Percentiles rank a stretch among this genome's conserved stretches.
phyloP scores from a whole-genome alignment of 257 asterid genomes.

The Cordia subcordata region DNA sequence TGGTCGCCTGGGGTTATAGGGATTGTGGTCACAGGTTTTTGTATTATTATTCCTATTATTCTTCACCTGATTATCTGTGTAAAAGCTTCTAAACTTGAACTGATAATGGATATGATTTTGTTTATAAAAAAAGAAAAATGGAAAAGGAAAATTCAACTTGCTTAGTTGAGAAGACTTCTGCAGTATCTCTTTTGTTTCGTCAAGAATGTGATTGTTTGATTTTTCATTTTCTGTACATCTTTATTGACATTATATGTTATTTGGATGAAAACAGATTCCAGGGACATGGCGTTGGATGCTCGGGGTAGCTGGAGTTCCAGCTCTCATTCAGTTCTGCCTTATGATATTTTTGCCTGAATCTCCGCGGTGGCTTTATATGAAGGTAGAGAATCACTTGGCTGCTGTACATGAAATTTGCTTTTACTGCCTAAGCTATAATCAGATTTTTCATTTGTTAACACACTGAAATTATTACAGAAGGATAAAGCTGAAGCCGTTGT shows the following conservation, averaged over 20 bases:
- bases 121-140: too few relatives aligned
- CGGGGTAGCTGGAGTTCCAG: conserved; percentile 84
- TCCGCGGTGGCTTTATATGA: conserved; percentile 94
- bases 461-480: conserved; percentile 41
- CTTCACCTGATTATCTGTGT: too few relatives aligned
- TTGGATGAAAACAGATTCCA: conserved; percentile 87
- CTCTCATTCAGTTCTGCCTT: conserved; percentile 63
- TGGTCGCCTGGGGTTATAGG: too few relatives aligned
- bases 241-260: conserved; percentile 15
- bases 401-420: neutral
- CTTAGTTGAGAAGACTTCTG: neutral
- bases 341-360: conserved; percentile 93
- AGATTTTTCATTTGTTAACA: conserved; percentile 5
- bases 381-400: conserved; percentile 27
- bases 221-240: neutral
- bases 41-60: too few relatives aligned
- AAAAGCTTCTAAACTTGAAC: too few relatives aligned
- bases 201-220: neutral
- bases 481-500: conserved; percentile 69
- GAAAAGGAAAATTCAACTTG: too few relatives aligned
- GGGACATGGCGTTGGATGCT: conserved; percentile 99
- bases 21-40: too few relatives aligned
- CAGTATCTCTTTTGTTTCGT: neutral
- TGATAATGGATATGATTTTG: too few relatives aligned
- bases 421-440: conserved; percentile 1